These are phyloP conservation scores for Cryoendolithus antarcticus DNA, from an alignment of 2,329 filamentous ascomycete species.

Conservation along the genomic window DNA sequence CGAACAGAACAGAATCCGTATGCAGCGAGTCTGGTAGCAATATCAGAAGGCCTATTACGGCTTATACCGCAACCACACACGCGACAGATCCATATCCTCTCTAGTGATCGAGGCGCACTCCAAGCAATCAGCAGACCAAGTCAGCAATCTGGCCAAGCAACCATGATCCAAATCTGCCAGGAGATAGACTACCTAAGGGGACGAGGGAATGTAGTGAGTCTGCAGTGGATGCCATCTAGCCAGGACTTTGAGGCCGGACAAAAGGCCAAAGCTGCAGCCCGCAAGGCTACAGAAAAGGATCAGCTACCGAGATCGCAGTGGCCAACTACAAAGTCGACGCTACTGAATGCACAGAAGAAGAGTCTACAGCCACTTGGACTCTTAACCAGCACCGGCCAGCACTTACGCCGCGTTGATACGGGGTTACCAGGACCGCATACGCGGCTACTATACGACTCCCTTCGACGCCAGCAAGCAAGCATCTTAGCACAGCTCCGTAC, in stretches of 20 bases:
- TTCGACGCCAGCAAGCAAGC: not conserved
- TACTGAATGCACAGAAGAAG: not conserved
- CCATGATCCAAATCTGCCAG: not conserved
- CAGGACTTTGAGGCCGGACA: not conserved
- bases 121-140: not conserved
- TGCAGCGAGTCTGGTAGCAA: too few relatives aligned
- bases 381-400: not conserved
- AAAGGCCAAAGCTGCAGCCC: not conserved
- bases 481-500: not conserved
- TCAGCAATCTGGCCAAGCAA: not conserved
- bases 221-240: constrained; percentile 1
- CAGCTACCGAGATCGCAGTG: too few relatives aligned
- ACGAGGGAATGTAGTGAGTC: not conserved
- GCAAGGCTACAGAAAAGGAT: constrained; percentile 1
- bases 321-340: not conserved
- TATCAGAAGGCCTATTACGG: too few relatives aligned
- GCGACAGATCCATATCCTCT: not conserved
- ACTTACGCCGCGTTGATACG: constrained; percentile 1
- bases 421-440: constrained; percentile 1
- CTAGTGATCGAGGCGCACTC: not conserved
- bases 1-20: too few relatives aligned
- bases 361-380: not conserved
- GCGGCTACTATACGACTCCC: constrained; percentile 1
- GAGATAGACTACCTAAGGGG: not conserved
- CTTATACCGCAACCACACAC: not conserved